Evolutionary conservation across 371 early-diverging fungal genomes (phyloP).

Genomic region (Apophysomyces ossiformis): DNA sequence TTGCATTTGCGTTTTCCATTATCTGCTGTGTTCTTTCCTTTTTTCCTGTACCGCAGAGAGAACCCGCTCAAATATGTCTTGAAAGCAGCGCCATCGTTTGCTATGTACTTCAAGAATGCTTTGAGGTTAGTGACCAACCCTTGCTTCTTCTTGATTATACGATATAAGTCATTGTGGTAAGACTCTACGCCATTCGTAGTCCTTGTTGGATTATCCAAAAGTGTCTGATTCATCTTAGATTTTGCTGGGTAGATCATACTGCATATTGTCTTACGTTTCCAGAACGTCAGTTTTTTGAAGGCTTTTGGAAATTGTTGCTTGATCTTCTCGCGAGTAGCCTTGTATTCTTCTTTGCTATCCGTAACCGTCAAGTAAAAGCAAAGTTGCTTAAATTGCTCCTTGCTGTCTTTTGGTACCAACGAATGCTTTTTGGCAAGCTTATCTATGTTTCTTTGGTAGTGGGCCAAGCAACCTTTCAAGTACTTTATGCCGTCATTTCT

Average conservation of each 20-base stretch:
- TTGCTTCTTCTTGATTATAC: background rate
- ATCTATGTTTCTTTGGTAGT: background rate
- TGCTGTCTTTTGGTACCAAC: background rate
- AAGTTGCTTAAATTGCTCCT: background rate
- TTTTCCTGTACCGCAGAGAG: background rate
- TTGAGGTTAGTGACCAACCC: background rate
- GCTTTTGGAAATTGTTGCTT: background rate
- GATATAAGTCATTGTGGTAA: background rate
- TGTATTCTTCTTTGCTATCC: background rate
- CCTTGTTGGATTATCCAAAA: background rate
- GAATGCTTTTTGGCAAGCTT: background rate
- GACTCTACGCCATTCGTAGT: background rate
- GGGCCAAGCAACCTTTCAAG: background rate
- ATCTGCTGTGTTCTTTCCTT: background rate
- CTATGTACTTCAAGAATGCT: background rate
- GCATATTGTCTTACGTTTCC: background rate
- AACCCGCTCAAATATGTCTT: background rate
- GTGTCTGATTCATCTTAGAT: background rate
- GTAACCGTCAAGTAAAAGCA: background rate
- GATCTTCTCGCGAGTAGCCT: background rate
- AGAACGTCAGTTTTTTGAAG: background rate
- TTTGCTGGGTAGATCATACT: background rate
- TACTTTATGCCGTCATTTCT: background rate
- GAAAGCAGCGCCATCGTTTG: background rate
- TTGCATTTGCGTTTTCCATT: background rate